Conservation (phyloP, 805 yeast genomes). For the Lachancea quebecensis region DNA sequence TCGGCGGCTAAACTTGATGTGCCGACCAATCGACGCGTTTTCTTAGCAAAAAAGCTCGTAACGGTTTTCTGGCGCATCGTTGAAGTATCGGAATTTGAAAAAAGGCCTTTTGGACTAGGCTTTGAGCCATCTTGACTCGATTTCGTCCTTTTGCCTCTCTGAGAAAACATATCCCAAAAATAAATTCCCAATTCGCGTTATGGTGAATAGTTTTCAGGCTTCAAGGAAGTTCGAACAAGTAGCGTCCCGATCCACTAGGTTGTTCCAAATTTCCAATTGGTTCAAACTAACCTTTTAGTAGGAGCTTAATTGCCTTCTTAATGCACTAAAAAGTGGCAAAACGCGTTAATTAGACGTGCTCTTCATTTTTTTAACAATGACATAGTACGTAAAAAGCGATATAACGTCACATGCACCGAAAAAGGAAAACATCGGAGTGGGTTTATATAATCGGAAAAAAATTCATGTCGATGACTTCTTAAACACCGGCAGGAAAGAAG, state of each 20-base stretch:
- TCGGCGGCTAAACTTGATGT: constrained; percentile 7
- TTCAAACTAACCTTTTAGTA: no score
- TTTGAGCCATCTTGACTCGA: not conserved
- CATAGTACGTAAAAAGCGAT: not conserved
- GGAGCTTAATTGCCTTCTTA: no score
- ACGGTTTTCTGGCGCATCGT: constrained; percentile 4
- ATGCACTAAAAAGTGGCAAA: no score
- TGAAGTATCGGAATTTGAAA: not conserved
- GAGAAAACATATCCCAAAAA: not conserved
- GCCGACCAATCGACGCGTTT: constrained; percentile 1
- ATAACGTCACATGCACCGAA: not conserved
- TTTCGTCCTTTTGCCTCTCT: not conserved
- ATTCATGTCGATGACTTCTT: not conserved
- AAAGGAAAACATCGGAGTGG: not conserved
- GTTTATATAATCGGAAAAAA: not conserved
- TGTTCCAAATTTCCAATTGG: no score
- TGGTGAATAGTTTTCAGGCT: not conserved
- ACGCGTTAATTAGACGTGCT: no score
- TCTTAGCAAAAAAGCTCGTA: constrained; percentile 6
- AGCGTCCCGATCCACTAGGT: no score
- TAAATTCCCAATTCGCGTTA: not conserved
- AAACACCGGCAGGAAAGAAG: no score
- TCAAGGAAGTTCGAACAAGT: no score
- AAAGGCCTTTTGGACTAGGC: not conserved
- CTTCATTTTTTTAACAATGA: no score